phyloP scores from a whole-genome alignment of 2,329 filamentous ascomycete genomes.

The Grosmannia penicillata region DNA sequence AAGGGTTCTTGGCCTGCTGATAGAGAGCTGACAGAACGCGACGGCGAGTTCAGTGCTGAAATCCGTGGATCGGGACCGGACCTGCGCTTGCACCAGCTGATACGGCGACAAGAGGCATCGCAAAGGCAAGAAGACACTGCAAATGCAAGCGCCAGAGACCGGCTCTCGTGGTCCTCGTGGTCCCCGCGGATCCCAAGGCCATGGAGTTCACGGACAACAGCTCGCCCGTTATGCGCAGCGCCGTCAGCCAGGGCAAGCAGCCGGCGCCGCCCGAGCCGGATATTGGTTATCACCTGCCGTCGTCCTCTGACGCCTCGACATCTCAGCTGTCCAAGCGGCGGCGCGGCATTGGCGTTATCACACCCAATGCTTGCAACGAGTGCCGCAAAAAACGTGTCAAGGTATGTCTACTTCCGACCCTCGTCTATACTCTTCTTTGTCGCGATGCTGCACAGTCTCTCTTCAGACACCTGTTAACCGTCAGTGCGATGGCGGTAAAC shows the following conservation, averaged over 20 bases:
- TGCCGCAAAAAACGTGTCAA: constrained; percentile 49
- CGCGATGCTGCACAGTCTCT: background rate
- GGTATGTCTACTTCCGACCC: constrained; percentile 19
- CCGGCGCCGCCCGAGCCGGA: background rate
- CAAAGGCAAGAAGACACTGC: too few relatives aligned
- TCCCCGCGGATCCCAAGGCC: too few relatives aligned
- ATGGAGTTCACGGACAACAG: constrained; percentile 3
- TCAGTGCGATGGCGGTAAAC: constrained; percentile 44
- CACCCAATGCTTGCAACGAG: constrained; percentile 45
- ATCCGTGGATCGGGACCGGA: too few relatives aligned
- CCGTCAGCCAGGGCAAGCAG: background rate
- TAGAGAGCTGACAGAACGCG: too few relatives aligned
- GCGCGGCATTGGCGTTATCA: constrained; percentile 40
- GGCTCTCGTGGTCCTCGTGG: too few relatives aligned
- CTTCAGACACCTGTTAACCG: background rate
- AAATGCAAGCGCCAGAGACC: too few relatives aligned
- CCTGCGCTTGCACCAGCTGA: too few relatives aligned
- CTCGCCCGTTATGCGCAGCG: background rate
- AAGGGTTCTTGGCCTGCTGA: too few relatives aligned
- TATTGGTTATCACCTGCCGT: background rate
- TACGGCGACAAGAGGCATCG: too few relatives aligned
- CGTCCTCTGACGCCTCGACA: background rate
- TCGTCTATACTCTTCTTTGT: background rate
- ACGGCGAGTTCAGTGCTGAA: too few relatives aligned
- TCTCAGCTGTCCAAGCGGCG: constrained; percentile 25